Evolutionary conservation across 2,329 filamentous ascomycete species (phyloP), one percentile per base, ranked within the genome.

Genomic region (Fusarium tjaetaba): DNA sequence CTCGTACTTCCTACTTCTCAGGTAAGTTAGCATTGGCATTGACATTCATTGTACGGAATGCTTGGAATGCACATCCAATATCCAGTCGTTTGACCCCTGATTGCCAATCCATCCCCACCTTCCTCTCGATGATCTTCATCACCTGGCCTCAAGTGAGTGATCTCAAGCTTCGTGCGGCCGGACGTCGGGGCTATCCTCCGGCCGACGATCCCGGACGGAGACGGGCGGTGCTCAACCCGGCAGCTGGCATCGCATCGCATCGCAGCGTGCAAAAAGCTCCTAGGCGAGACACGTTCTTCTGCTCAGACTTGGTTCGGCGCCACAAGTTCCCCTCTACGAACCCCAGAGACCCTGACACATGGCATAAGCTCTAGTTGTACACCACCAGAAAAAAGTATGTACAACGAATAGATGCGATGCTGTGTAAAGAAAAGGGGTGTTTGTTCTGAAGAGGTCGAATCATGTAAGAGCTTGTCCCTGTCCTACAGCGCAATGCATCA

Each of bases 141-240:
- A 53, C 56, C 57, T 71, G 52, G 57, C 26, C 71, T 73, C 57
- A 55, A 73, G 70, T 64, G 71, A 74, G 62, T 58, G 53, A 42
- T 36, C 45, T 34, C 45, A 61, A 55, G 34, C 55, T 58, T 16
- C 34, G 42, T 52, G 30, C 32, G 34, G 64, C 53, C 34, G 24
- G 30, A 59, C 67, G 38, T 55, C 49, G 58, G 70, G 36, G 43
- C 15, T 49, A 39, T 55, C 36, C 48, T 58, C 48, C 49, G 53
- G 39, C 53, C 49, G 45, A 62, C 36, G 49, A 64, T 43, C 49
- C 55, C 61, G 58, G 51, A 43, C 43, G 34, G 42, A 63, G 58
- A 32, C 45, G 51, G 57, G 32, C 51, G 55, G 42, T 36, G 45
- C 53, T 61, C 42, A 49, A 43, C 46, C 65, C 28, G 41, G 45